A percentile compares a stretch with the other conserved stretches of the same genome.
Conservation (phyloP, 176 grass and related monocot genomes). For the Eragrostis curvula region DNA sequence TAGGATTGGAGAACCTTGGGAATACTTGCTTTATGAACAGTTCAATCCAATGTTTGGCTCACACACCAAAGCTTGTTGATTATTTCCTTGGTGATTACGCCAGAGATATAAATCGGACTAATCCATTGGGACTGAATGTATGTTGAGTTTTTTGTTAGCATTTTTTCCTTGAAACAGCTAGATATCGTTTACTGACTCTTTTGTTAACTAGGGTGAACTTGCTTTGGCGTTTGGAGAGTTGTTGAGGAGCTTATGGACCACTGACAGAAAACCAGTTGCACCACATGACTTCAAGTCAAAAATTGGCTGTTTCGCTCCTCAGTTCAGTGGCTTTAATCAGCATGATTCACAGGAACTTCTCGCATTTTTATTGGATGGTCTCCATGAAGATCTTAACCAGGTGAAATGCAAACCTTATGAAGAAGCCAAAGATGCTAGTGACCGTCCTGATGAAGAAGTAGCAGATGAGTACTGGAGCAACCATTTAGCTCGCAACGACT, state of each 20-base stretch:
- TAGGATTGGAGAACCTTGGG: slow-evolving; percentile 95
- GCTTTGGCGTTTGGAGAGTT: slow-evolving; percentile 95
- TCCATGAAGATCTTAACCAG: slow-evolving; percentile 97
- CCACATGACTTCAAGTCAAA: slow-evolving; percentile 85
- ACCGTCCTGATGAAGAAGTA: slow-evolving; percentile 79
- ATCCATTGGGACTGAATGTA: slow-evolving; percentile 97
- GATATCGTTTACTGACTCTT: slow-evolving; percentile 37
- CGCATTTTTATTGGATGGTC: slow-evolving; percentile 97
- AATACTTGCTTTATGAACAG: slow-evolving; percentile 99
- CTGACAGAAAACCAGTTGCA: slow-evolving; percentile 60
- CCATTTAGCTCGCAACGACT: slow-evolving; percentile 95
- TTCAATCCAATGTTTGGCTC: slow-evolving; percentile 92
- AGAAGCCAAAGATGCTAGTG: slow-evolving; percentile 92
- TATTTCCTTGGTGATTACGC: slow-evolving; percentile 92
- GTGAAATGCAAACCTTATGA: slow-evolving; percentile 92
- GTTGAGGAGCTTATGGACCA: slow-evolving; percentile 76
- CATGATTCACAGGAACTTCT: slow-evolving; percentile 99
- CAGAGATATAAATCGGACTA: slow-evolving; percentile 78
- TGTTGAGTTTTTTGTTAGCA: slow-evolving; percentile 25
- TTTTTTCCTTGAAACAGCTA: slow-evolving; percentile 4
- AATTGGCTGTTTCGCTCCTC: slow-evolving; percentile 90
- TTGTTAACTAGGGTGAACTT: slow-evolving; percentile 81
- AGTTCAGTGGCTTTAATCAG: slow-evolving; percentile 95
- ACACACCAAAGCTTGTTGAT: slow-evolving; percentile 83
- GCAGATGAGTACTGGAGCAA: slow-evolving; percentile 97